Evolutionary conservation across 306 rosid genomes (phyloP).

Genomic region (Cucumis sativus): DNA sequence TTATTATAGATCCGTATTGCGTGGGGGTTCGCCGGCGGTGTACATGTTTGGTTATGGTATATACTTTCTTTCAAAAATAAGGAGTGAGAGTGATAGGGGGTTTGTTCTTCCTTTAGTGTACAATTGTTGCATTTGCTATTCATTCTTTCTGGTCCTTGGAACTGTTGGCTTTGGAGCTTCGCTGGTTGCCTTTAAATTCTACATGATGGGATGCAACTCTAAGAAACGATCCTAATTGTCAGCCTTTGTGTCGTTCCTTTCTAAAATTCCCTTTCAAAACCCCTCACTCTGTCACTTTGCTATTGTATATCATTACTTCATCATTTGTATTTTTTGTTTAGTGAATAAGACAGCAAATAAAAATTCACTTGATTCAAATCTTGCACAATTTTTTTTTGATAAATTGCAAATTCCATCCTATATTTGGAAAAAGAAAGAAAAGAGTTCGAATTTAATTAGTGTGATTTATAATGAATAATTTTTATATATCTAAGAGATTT

Average conservation of each 20-base stretch:
- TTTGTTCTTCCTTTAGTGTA: conserved; percentile 10
- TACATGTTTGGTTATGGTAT: conserved; percentile 19
- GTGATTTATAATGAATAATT: too few relatives aligned
- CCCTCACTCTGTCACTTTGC: background rate
- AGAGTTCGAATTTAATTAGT: too few relatives aligned
- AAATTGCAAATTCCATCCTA: too few relatives aligned
- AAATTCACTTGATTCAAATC: background rate
- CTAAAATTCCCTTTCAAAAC: background rate
- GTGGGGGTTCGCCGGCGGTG: conserved; percentile 20
- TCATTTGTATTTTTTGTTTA: background rate
- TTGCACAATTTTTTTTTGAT: too few relatives aligned
- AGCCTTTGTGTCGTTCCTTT: too few relatives aligned
- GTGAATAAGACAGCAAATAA: background rate
- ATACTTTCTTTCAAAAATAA: conserved; percentile 9
- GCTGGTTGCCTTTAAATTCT: background rate
- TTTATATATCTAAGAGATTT: too few relatives aligned
- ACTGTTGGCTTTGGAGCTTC: background rate
- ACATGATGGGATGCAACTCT: background rate
- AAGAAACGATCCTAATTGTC: background rate
- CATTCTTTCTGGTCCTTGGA: conserved; percentile 15
- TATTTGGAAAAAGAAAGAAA: too few relatives aligned
- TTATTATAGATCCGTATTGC: conserved; percentile 11
- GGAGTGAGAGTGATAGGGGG: background rate
- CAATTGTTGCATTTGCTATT: conserved; percentile 16
- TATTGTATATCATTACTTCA: background rate